phyloP scores from a whole-genome alignment of 805 yeast genomes.

The Myxozyma nipponensis region DNA sequence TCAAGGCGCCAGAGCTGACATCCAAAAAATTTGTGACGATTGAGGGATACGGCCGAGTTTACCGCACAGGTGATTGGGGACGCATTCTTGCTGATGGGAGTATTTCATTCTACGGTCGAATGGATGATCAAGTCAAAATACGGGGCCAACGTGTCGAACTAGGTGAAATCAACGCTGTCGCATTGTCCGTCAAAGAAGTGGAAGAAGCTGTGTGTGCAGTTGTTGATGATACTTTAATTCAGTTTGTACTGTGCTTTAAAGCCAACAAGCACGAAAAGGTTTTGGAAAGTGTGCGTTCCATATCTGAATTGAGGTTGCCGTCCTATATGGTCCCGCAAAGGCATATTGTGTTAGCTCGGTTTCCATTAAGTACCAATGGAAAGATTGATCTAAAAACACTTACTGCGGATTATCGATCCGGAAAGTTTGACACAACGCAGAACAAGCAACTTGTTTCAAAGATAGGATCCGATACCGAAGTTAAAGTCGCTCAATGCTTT shows the following conservation, averaged over 20 bases:
- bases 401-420: neutral
- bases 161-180: slow-evolving; percentile 30
- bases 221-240: neutral
- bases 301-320: slow-evolving; percentile 13
- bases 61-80: slow-evolving; percentile 31
- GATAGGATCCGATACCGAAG: slow-evolving; percentile 4
- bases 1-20: slow-evolving; percentile 29
- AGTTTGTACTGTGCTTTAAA: slow-evolving; percentile 4
- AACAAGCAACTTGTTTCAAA: neutral
- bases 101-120: slow-evolving; percentile 31
- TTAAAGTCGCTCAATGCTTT: slow-evolving; percentile 9
- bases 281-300: neutral
- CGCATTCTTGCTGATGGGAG: slow-evolving; percentile 29
- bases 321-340: slow-evolving; percentile 29
- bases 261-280: neutral
- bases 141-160: slow-evolving; percentile 35
- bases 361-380: slow-evolving; percentile 28
- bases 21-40: slow-evolving; percentile 17
- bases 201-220: slow-evolving; percentile 18
- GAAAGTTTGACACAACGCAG: too few relatives aligned
- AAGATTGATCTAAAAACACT: slow-evolving; percentile 20
- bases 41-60: slow-evolving; percentile 14
- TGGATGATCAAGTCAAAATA: slow-evolving; percentile 33
- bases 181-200: slow-evolving; percentile 2
- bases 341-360: slow-evolving; percentile 6